phyloP scores from a whole-genome alignment of 345 rosid genomes.

The Citrus sp. region DNA sequence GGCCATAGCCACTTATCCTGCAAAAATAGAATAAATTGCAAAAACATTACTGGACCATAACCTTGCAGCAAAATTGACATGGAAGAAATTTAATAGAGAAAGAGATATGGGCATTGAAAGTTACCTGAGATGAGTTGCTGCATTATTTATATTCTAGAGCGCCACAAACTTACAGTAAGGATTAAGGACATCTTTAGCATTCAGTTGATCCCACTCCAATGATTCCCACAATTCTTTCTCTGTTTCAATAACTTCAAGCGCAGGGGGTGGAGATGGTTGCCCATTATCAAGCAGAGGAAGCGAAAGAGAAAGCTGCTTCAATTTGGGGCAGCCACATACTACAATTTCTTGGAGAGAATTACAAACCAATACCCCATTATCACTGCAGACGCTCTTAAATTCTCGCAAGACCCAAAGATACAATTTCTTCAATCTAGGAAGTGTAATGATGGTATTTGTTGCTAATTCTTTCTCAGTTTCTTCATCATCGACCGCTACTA shows the following conservation, averaged over 20 bases:
- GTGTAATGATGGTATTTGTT: too few species aligned
- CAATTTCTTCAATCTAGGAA: neutral
- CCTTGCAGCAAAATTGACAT: too few species aligned
- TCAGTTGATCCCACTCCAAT: neutral
- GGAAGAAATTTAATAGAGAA: too few species aligned
- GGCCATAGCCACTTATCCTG: too few species aligned
- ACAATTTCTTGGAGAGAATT: neutral
- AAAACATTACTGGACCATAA: too few species aligned
- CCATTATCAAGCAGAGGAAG: neutral
- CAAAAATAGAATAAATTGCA: too few species aligned
- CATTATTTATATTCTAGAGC: too few species aligned
- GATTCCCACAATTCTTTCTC: neutral
- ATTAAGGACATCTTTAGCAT: neutral
- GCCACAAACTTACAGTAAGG: neutral
- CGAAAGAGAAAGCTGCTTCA: neutral
- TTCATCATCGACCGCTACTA: neutral
- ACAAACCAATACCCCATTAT: neutral
- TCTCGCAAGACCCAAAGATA: accelerated
- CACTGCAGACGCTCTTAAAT: neutral
- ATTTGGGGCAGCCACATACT: accelerated
- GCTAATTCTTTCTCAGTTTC: neutral
- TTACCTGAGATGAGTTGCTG: too few species aligned
- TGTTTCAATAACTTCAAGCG: neutral
- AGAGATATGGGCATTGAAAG: too few species aligned
- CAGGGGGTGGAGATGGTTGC: neutral